Conservation (phyloP, 1,284 basidiomycete species). For the Irpex lacteus region DNA sequence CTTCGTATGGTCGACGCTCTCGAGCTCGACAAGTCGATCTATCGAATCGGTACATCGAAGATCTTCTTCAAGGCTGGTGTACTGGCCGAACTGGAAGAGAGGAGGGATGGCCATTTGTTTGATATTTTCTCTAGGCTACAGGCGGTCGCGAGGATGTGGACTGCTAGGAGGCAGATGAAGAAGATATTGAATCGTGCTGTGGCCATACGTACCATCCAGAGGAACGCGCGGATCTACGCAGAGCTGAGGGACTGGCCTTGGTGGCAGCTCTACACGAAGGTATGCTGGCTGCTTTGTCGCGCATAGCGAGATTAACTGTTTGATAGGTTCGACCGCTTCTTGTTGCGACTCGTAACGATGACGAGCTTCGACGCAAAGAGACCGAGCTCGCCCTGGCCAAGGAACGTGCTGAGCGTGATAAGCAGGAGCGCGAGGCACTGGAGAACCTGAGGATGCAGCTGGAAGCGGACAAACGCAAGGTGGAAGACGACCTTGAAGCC, state of each 20-base stretch:
- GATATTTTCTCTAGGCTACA: slow-evolving; percentile 91
- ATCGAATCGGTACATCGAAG: slow-evolving; percentile 95
- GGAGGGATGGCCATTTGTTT: slow-evolving; percentile 83
- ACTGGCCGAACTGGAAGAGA: slow-evolving; percentile 95
- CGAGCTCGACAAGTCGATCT: slow-evolving; percentile 83
- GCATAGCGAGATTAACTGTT: slow-evolving; percentile 1
- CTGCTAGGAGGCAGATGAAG: slow-evolving; percentile 87
- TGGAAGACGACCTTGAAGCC: slow-evolving; percentile 80
- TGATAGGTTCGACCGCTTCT: slow-evolving; percentile 84
- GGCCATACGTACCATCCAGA: slow-evolving; percentile 90
- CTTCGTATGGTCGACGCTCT: slow-evolving; percentile 90
- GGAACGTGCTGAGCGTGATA: slow-evolving; percentile 85
- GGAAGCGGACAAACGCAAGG: slow-evolving; percentile 77
- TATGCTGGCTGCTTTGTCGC: slow-evolving; percentile 21
- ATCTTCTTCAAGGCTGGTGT: slow-evolving; percentile 99
- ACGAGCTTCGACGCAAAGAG: slow-evolving; percentile 88
- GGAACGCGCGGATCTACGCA: slow-evolving; percentile 90
- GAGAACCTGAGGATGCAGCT: slow-evolving; percentile 78
- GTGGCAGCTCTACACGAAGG: slow-evolving; percentile 98
- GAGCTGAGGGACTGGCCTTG: slow-evolving; percentile 95
- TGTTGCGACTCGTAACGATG: slow-evolving; percentile 90
- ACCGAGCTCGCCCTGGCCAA: slow-evolving; percentile 80
- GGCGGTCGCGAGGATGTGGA: slow-evolving; percentile 83
- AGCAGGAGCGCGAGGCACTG: slow-evolving; percentile 74
- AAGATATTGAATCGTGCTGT: slow-evolving; percentile 93